These are phyloP conservation scores for Byssoonygena ceratinophila DNA, from an alignment of 2,329 filamentous ascomycete species.

Conservation along the genomic window DNA sequence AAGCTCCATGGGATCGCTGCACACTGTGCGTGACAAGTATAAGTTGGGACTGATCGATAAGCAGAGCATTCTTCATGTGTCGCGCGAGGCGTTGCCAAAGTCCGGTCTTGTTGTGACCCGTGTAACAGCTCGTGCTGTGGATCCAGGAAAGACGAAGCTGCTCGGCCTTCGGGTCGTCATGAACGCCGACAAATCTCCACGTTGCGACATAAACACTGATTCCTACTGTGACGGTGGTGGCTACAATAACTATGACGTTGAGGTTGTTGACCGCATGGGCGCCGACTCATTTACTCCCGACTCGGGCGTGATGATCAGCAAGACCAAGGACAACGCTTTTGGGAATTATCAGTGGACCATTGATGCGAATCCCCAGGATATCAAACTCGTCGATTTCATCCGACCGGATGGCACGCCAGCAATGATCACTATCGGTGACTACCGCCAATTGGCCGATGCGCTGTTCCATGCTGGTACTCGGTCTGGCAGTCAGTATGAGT, in stretches of 20 bases:
- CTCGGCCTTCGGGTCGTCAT: constrained; percentile 16
- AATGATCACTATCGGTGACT: constrained; percentile 16
- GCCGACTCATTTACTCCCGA: constrained; percentile 17
- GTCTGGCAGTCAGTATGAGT: constrained; percentile 18
- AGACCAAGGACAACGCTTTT: constrained; percentile 9
- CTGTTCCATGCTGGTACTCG: constrained; percentile 18
- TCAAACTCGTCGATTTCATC: constrained; percentile 16
- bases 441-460: constrained; percentile 17
- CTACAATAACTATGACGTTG: constrained; percentile 16
- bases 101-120: constrained; percentile 15
- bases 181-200: constrained; percentile 14
- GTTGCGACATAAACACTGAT: constrained; percentile 13
- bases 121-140: constrained; percentile 14
- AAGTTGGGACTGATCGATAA: constrained; percentile 11
- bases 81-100: constrained; percentile 14
- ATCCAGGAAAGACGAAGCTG: constrained; percentile 9
- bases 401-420: constrained; percentile 15
- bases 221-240: constrained; percentile 16
- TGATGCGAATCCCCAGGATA: constrained; percentile 17
- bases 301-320: constrained; percentile 18
- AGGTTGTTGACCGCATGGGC: constrained; percentile 18
- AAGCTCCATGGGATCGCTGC: constrained; percentile 16
- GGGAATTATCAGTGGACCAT: constrained; percentile 17
- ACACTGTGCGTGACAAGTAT: constrained; percentile 17
- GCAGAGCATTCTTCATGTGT: constrained; percentile 12